These are phyloP conservation scores for Stenogyne calaminthoides DNA, from an alignment of 305 asterid species.

Conservation along the genomic window DNA sequence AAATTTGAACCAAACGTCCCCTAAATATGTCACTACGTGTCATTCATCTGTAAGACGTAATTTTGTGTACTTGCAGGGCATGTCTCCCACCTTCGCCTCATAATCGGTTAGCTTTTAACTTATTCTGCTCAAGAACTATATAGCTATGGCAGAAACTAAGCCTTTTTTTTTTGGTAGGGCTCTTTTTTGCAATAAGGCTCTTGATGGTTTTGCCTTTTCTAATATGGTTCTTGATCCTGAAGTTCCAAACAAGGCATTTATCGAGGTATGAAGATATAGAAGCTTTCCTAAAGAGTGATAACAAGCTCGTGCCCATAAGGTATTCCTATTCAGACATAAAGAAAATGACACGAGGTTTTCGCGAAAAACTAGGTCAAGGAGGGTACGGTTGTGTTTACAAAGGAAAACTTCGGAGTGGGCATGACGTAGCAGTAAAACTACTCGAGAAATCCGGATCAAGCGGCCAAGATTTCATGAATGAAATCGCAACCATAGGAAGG, in stretches of 20 bases:
- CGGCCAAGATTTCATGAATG: conserved; percentile 18
- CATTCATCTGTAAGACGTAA: too few relatives aligned
- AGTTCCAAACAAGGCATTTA: conserved; percentile 29
- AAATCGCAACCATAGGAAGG: too few relatives aligned
- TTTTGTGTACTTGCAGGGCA: neutral
- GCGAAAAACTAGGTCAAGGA: conserved; percentile 43
- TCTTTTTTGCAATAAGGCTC: neutral
- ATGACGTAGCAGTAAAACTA: conserved; percentile 20
- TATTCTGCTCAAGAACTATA: too few relatives aligned
- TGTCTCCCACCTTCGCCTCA: neutral
- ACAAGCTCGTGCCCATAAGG: conserved; percentile 40
- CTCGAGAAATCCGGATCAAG: neutral
- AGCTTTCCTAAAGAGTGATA: conserved; percentile 38
- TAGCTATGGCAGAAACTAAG: too few relatives aligned
- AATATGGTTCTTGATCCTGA: conserved; percentile 2
- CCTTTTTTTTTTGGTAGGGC: neutral
- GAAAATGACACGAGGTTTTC: conserved; percentile 44
- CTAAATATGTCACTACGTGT: too few relatives aligned
- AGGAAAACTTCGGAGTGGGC: conserved; percentile 46
- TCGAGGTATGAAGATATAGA: conserved; percentile 40
- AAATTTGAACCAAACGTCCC: too few relatives aligned
- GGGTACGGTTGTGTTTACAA: conserved; percentile 49
- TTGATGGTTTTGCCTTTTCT: neutral
- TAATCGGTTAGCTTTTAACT: neutral
- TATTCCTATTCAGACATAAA: conserved; percentile 41